Conservation (phyloP, 2,329 filamentous ascomycete genomes). For the Pseudogymnoascus sp. region DNA sequence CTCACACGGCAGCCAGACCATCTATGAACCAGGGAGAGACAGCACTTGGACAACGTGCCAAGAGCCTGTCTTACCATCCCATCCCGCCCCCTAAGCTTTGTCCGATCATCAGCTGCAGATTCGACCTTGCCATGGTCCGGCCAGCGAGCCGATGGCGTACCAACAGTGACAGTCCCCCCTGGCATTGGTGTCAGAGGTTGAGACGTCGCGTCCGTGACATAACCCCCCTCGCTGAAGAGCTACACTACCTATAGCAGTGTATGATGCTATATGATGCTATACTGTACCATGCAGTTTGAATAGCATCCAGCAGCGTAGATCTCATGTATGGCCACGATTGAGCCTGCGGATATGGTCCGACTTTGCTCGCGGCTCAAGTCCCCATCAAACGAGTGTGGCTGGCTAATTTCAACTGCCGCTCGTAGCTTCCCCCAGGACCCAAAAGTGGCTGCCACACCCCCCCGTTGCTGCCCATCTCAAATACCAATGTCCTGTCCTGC, state of each 20-base stretch:
- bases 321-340: background rate
- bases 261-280: background rate
- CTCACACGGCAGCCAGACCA: background rate
- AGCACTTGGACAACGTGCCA: background rate
- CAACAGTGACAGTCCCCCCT: background rate
- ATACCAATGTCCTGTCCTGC: background rate
- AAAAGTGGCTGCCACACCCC: background rate
- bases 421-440: background rate
- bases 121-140: background rate
- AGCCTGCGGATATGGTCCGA: background rate
- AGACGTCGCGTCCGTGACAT: conserved; percentile 4
- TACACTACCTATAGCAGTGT: background rate
- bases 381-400: background rate
- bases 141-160: background rate
- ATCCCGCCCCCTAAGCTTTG: background rate
- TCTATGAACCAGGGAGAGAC: background rate
- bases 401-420: conserved; percentile 5
- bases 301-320: background rate
- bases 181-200: background rate
- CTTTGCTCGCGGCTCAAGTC: background rate
- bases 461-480: background rate
- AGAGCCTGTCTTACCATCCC: conserved; percentile 2
- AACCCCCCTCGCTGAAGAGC: background rate
- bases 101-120: conserved; percentile 2
- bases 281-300: background rate